Percentiles rank a stretch among this genome's conserved stretches.
These are phyloP conservation scores for Candolleomyces aberdarensis DNA, from an alignment of 768 basidiomycete genomes.

Conservation along the genomic window DNA sequence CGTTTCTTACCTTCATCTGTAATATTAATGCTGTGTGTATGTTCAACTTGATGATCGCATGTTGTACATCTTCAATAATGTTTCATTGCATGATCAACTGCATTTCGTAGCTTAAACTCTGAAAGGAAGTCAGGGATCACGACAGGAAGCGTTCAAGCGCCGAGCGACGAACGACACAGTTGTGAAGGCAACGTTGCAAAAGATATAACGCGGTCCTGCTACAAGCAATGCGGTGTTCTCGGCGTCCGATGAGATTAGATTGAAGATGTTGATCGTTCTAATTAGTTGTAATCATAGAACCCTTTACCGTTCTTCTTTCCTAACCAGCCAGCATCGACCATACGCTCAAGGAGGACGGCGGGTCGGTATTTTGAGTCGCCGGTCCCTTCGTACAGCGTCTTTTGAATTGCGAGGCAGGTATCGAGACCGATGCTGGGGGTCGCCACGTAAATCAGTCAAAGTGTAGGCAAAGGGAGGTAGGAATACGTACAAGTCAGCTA, in stretches of 20 bases:
- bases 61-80: too few relatives aligned
- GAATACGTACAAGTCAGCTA: conserved; percentile 59
- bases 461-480: background rate
- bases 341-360: conserved; percentile 82
- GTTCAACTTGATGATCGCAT: too few relatives aligned
- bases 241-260: background rate
- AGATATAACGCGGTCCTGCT: too few relatives aligned
- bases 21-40: too few relatives aligned
- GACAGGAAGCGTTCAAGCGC: too few relatives aligned
- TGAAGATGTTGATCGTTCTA: background rate
- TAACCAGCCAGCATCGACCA: conserved; percentile 96
- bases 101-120: too few relatives aligned
- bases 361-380: conserved; percentile 96
- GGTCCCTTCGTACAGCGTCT: conserved; percentile 84
- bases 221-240: too few relatives aligned
- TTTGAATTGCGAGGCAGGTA: conserved; percentile 91
- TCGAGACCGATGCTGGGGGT: conserved; percentile 88
- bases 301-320: conserved; percentile 93
- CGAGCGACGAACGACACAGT: too few relatives aligned
- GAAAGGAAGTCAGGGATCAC: too few relatives aligned
- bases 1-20: too few relatives aligned
- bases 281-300: conserved; percentile 76
- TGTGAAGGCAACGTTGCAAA: too few relatives aligned
- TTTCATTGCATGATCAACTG: too few relatives aligned
- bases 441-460: background rate